Base-by-base conservation (phyloP, 2,329 filamentous ascomycete species). In the Fusarium heterosporum region DNA sequence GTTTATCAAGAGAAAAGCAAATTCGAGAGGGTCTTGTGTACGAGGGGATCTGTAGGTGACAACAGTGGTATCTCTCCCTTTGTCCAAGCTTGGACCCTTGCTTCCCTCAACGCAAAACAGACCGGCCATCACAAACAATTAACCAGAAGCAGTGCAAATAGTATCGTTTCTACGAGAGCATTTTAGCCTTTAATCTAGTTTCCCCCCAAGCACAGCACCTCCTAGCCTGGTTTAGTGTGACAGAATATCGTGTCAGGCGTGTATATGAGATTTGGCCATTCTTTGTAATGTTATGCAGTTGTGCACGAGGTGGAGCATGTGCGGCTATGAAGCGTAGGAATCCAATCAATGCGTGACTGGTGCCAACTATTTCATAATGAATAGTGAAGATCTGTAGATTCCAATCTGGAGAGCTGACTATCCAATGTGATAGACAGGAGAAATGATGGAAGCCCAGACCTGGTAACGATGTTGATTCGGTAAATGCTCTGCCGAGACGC, bases 321-420 rank as follows among this genome's bases (percentile, higher is more conserved):
- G 40, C 61, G 59, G 69, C 63, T 55, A 47, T 41, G 32, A 56
- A 53, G 51, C 38, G 46, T 38, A 57, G 61, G 55, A 70, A 69
- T 69, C 62, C 65, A 71, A 72, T 71, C 50, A 61, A 62, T 64
- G 41, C 25, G 25, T 39, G 47, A 50, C 53, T 54, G 47, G 22
- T 53, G 40, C 28, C 32, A 34, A 43, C 32, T 34, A 52, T 58
- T 49, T 46, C 47, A 56, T 51, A 59, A 59, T 30, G 39, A 53
- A 49, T 17, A 43, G 32, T 68, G 66, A 63, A 59, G 66, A 68
- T 68, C 65, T 61, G 61, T 65, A 68, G 65, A 68, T 68, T 54
- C 52, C 52, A 68, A 68, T 69, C 48, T 69, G 32, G 47, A 53
- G 36, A 62, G 38, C 41, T 30, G 51, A 56, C 34, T 52, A 58